Evolutionary conservation across 2,329 filamentous ascomycete genomes (phyloP), one percentile per base, ranked within the genome.

Genomic region (Colletotrichum tamarilloi): DNA sequence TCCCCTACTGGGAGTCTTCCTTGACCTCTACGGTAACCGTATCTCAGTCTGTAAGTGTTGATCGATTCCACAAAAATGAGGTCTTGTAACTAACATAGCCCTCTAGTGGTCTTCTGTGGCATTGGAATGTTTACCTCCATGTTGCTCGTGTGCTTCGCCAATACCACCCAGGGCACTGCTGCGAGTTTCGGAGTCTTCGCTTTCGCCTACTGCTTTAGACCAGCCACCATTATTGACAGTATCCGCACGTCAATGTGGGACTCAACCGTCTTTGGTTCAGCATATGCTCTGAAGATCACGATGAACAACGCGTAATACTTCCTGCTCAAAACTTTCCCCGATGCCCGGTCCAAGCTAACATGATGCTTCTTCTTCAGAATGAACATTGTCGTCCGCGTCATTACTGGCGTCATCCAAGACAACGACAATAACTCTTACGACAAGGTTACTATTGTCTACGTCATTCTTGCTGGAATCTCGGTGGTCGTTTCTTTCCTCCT

Each of bases 241-340:
- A 89, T 91, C 30, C 87, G 90, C 16, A 91, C 90, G 0, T 85
- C 85, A 1, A 86, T 92, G 79, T 91, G 88, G 87, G 84, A 90
- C 32, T 87, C 89, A 68, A 87, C 87, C 2, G 87, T 90, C 0
- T 92, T 92, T 71, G 90, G 90, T 0, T 87, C 88, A 0, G 90
- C 87, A 0, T 92, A 91, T 72, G 85, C 88, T 1, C 79, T 91
- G 68, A 92, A 92, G 72, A 86, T 92, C 52, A 87, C 87, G 24
- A 88, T 91, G 77, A 91, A 92, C 77, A 92, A 92, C 78, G 70
- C 65, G 73, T 73, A 46, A 67, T 57, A 63, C 5, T 11, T 3
- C 4, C 11, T 7, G 0, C 12, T 14, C 7, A 12, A n/a, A 14
- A 2, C 5, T n/a, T 9, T 19, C 1, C 7, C 7, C 11, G 3